Conservation (phyloP, 495 filamentous ascomycete genomes). For the Massariosphaeria phaeospora region DNA sequence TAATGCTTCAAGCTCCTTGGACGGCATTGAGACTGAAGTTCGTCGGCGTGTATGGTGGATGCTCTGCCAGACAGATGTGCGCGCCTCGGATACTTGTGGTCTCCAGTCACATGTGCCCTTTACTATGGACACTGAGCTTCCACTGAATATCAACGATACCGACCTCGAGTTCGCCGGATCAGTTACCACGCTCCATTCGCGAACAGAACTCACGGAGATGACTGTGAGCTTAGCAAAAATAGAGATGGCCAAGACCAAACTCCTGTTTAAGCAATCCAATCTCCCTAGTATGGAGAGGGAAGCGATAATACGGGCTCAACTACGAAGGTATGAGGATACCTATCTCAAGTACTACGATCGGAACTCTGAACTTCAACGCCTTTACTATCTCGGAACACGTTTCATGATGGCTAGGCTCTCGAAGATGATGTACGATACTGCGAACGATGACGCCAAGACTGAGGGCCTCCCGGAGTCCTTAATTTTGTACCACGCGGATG, state of each 20-base stretch:
- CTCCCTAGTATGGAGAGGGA: too few relatives aligned
- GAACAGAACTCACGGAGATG: conserved; percentile 18
- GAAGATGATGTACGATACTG: conserved; percentile 13
- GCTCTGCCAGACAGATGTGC: conserved; percentile 14
- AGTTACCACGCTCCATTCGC: not conserved
- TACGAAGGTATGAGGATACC: conserved; percentile 12
- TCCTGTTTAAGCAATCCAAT: conserved; percentile 7
- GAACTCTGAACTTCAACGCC: not conserved
- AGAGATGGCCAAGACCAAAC: conserved; percentile 5
- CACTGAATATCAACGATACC: conserved; percentile 21
- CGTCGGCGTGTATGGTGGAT: conserved; percentile 27
- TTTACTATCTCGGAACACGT: conserved; percentile 4
- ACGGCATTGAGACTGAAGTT: conserved; percentile 9
- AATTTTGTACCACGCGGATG: conserved; percentile 11
- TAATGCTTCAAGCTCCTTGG: not conserved
- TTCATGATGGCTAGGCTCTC: conserved; percentile 8
- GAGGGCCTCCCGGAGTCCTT: conserved; percentile 2
- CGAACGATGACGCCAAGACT: not conserved
- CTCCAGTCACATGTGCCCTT: conserved; percentile 20
- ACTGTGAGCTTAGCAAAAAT: conserved; percentile 11
- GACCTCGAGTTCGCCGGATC: conserved; percentile 6
- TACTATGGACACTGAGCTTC: conserved; percentile 3
- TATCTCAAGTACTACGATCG: conserved; percentile 13
- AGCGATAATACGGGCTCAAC: conserved; percentile 4
- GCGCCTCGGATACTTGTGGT: conserved; percentile 15